Evolutionary conservation across 2,329 filamentous ascomycete species (phyloP).

Genomic region (Verticillium zaregamsianum): DNA sequence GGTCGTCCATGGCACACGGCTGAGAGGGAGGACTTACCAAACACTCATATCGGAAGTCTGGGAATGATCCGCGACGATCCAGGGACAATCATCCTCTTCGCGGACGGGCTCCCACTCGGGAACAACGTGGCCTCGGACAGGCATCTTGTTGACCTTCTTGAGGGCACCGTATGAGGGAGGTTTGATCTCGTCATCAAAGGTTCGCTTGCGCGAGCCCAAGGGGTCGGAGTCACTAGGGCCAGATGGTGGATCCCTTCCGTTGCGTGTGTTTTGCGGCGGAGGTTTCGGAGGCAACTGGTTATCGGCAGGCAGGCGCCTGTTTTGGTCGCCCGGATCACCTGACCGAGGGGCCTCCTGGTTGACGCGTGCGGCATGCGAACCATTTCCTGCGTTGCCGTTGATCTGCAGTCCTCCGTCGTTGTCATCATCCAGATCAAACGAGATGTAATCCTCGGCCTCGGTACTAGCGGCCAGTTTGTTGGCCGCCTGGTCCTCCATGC

Average conservation of each 20-base stretch:
- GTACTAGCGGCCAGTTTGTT: slow-evolving; percentile 47
- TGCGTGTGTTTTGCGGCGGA: slow-evolving; percentile 15
- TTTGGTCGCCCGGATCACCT: neutral
- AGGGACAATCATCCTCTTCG: slow-evolving; percentile 52
- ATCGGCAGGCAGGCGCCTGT: slow-evolving; percentile 1
- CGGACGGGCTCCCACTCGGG: slow-evolving; percentile 45
- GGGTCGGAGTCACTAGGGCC: slow-evolving; percentile 30
- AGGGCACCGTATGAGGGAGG: slow-evolving; percentile 46
- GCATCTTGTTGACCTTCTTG: slow-evolving; percentile 47
- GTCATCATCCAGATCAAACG: slow-evolving; percentile 66
- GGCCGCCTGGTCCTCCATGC: slow-evolving; percentile 50
- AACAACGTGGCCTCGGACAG: slow-evolving; percentile 44
- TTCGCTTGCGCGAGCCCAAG: slow-evolving; percentile 71
- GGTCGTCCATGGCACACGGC: neutral
- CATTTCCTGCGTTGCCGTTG: slow-evolving; percentile 4
- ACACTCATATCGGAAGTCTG: slow-evolving; percentile 47
- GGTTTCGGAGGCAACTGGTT: slow-evolving; percentile 10
- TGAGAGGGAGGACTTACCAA: slow-evolving; percentile 42
- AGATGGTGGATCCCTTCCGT: slow-evolving; percentile 16
- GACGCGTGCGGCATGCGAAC: neutral
- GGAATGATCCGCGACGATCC: slow-evolving; percentile 55
- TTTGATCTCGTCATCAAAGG: slow-evolving; percentile 64
- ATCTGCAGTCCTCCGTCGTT: slow-evolving; percentile 31
- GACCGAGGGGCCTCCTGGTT: neutral
- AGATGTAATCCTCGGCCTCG: slow-evolving; percentile 81